Base-by-base conservation (phyloP, 495 filamentous ascomycete species). In the Patellaria atrata region DNA sequence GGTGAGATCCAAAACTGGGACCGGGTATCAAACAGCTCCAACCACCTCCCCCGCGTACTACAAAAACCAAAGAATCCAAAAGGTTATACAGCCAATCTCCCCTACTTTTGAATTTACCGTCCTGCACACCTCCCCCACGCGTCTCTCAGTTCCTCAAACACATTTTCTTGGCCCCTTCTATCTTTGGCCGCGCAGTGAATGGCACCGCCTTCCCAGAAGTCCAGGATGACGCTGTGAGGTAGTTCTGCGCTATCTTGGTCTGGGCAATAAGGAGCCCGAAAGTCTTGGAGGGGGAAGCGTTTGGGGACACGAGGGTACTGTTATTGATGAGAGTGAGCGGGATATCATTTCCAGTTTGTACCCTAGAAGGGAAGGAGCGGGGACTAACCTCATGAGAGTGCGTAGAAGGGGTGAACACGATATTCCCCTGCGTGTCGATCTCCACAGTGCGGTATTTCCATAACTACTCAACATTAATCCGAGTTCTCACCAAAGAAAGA, bases 171-270 rank as follows among this genome's bases (percentile, higher is more conserved):
- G n/a, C 76, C 75, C 32, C 71, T 67, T 30, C 71, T 58, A 39
- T 83, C 81, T 57, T 82, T 79, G 54, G 83, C 87, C 19, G 85
- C 85, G 52, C 82, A 73, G 54, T 94, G 85, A 25, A 94, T 63
- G 15, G 73, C 76, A 37, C 75, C 79, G n/a, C 82, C 82, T 46
- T 85, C 79, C 5, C 77, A 52, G 47, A 92, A 84, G 46, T 91
- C 82, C 26, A 94, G 63, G 25, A 87, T 55, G 11, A 93, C 42
- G 15, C 34, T 86, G 50, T 91, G 78, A 7, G 85, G 80, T 23
- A 94, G 55, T 59, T 94, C 86, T 55, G 92, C 79, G 43, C 77
- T 62, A 39, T 94, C 86, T 44, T 86, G 74, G 56, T 92, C 83
- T 1, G 86, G 86, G 5, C 80, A 64, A 42, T 74, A 80, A 4